Base-by-base conservation (phyloP, 2,329 filamentous ascomycete species). In the Trichophyton simii region DNA sequence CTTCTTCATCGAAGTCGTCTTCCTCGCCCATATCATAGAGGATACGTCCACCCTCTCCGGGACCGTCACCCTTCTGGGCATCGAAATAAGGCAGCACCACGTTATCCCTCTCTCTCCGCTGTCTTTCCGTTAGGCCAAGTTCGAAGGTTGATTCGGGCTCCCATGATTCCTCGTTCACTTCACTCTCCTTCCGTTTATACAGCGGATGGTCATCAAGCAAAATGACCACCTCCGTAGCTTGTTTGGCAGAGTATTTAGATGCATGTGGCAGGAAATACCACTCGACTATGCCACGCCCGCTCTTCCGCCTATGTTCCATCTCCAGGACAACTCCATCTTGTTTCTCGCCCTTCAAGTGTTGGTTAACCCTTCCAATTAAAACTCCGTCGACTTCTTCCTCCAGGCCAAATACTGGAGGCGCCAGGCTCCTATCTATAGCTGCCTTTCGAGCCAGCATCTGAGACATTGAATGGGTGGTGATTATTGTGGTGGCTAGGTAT, bases 51-150 rank as follows among this genome's bases (percentile, higher is more conserved):
- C 94, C 92, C 68, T 95, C 90, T 0, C 91, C 91, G 0, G 83
- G 78, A 3, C 81, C 83, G 62, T 78, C 73, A 13, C 73, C 87
- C 60, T 85, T 89, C 80, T 99, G 94, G 25, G 94, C 94, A 77
- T 99, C 94, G 74, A 95, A 96, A 72, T 99, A 97, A 15, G 94
- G 94, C 73, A 97, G 72, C 46, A 97, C 88, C 7, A 99, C 89
- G 0, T 88, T 89, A 68, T 96, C 92, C 28, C 94, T 79, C 58
- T 95, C 92, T 65, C 82, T 80, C 67, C 88, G 83, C 77, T 99
- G 94, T 77, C 94, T 91, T 63, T 96, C 92, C 18, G 92, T 97
- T 63, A 99, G 77, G 0, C 87, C 86, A 3, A 99, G 75, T 65
- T 88, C 87, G 71, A 99, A 99, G 0, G 92, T 96, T 8, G 88